A percentile compares a stretch with the other conserved stretches of the same genome.
Evolutionary conservation across 1,139 yeast genomes (phyloP).

Genomic region (Pichia sp.): DNA sequence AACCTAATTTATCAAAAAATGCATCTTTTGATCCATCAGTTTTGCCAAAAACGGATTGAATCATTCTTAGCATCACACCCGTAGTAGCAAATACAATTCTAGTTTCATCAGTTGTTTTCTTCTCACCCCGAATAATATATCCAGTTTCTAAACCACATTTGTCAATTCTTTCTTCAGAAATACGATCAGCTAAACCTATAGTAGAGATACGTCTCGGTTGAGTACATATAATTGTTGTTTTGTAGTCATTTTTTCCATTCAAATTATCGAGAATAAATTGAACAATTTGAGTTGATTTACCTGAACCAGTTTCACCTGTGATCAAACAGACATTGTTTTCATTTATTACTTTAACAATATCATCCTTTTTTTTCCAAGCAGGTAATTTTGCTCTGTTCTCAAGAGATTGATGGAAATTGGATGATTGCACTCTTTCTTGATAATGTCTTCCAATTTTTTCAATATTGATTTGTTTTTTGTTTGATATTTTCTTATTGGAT

Average conservation of each 20-base stretch:
- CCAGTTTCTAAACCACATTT: conserved; percentile 78
- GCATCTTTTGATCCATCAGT: conserved; percentile 16
- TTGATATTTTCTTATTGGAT: conserved; percentile 17
- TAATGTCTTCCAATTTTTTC: conserved; percentile 25
- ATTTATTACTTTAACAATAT: conserved; percentile 51
- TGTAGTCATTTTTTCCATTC: conserved; percentile 38
- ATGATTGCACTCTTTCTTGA: conserved; percentile 13
- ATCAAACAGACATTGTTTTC: conserved; percentile 63
- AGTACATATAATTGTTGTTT: conserved; percentile 71
- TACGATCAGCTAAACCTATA: conserved; percentile 89
- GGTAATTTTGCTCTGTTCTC: conserved; percentile 55
- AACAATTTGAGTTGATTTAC: conserved; percentile 88
- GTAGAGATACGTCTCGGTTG: conserved; percentile 97
- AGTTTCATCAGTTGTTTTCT: conserved; percentile 55
- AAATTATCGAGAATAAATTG: conserved; percentile 78
- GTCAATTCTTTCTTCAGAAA: conserved; percentile 72
- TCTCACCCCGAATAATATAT: conserved; percentile 85
- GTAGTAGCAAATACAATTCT: conserved; percentile 83
- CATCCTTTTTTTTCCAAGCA: conserved; percentile 68
- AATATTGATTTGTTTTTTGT: conserved; percentile 15
- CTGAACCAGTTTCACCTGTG: conserved; percentile 98
- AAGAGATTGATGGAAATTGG: conserved; percentile 34
- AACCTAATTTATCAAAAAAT: conserved; percentile 52
- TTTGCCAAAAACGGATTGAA: conserved; percentile 45
- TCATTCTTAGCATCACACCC: conserved; percentile 82